Evolutionary conservation across 75 land plant genomes (phyloP), one percentile per base, ranked within the genome.

Genomic region (Cupressus sempervirens): DNA sequence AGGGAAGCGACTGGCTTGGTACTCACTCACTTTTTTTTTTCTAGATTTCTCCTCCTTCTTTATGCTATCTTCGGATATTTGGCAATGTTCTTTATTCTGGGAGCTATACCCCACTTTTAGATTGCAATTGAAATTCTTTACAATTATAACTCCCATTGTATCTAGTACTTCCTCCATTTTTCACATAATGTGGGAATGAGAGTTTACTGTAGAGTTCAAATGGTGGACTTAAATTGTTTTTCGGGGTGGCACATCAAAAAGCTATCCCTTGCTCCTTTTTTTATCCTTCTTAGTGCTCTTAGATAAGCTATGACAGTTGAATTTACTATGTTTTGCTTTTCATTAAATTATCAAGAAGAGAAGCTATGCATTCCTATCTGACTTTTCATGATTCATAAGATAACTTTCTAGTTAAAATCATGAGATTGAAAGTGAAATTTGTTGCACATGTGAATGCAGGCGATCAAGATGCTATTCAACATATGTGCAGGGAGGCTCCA

Each of bases 1-100:
- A 98, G 86, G 99, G 99, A 88, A 96, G 98, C 90, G 99, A 98
- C 81, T 98, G 99, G 99, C 83, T 98, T 73, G 99, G 99, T 97
- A 89, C 54, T 84, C 26, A 29, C 46, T 77, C 45, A 38, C 10
- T 32, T 58, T 13, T 50, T 50, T 6, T 6, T 80, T 40, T 52
- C 77, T 30, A 34, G 14, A 38, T 18, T 84, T 36, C 18, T 23
- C 30, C 36, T 15, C 15, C 15, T 50, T 50, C 53, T 50, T 50
- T 50, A 50, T 50, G 14, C 15, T 50, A 50, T 50, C 53, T 50
- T 50, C 12, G 53, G 13, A 50, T 50, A 50, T 50, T 12, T 14
- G 53, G 15, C 53, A 50, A 50, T 50, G 53, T 15, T 50, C 2
- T 50, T 50, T 50, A 50, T 50, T 50, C 53, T 50, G 53, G 53